A percentile compares a stretch with the other conserved stretches of the same genome.
phyloP scores from a whole-genome alignment of 805 yeast genomes.

The Zygotorulaspora sp. region DNA sequence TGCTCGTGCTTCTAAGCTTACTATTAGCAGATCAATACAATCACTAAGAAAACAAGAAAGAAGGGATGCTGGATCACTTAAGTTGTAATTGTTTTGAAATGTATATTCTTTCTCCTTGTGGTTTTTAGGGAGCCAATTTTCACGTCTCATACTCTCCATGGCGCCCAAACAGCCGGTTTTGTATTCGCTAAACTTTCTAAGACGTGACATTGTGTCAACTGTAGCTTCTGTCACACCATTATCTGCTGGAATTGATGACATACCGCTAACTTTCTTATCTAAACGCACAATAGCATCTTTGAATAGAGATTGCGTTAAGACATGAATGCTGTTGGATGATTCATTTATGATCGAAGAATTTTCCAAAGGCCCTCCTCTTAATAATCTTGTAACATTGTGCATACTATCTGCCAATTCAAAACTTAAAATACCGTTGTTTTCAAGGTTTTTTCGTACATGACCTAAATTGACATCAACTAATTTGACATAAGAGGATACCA shows the following conservation, averaged over 20 bases:
- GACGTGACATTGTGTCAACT: conserved; percentile 63
- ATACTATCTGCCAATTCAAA: conserved; percentile 57
- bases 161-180: conserved; percentile 46
- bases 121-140: conserved; percentile 63
- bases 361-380: conserved; percentile 29
- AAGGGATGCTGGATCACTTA: conserved; percentile 41
- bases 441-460: conserved; percentile 40
- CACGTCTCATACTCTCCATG: conserved; percentile 50
- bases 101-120: conserved; percentile 33
- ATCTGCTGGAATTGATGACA: conserved; percentile 55
- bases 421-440: conserved; percentile 47
- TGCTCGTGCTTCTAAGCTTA: conserved; percentile 59
- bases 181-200: conserved; percentile 62
- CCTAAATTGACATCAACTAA: conserved; percentile 39
- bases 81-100: conserved; percentile 11
- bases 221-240: conserved; percentile 67
- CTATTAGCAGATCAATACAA: conserved; percentile 66
- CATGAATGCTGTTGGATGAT: conserved; percentile 25
- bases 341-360: conserved; percentile 22
- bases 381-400: conserved; percentile 34
- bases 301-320: conserved; percentile 43
- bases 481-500: conserved; percentile 38
- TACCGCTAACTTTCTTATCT: conserved; percentile 45
- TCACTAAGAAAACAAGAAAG: conserved; percentile 71
- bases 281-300: conserved; percentile 53